Conservation (phyloP, 306 rosid species). For the Abrus pulchellus region DNA sequence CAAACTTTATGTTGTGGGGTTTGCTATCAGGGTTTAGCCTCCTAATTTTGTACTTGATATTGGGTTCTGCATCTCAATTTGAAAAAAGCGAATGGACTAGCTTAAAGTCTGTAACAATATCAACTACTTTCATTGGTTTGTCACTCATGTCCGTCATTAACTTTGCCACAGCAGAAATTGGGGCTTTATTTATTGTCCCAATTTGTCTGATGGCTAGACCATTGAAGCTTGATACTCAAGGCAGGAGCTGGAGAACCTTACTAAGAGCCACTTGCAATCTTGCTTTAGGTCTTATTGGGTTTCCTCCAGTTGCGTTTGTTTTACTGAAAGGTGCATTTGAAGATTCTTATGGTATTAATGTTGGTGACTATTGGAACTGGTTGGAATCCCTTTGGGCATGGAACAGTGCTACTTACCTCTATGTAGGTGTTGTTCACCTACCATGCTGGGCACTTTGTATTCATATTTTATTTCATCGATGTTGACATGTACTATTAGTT, state of each 20-base stretch:
- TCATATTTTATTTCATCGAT: conserved; percentile 72
- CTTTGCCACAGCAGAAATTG: conserved; percentile 93
- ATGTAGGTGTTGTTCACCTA: conserved; percentile 77
- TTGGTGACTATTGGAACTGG: conserved; percentile 90
- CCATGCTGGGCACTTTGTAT: conserved; percentile 93
- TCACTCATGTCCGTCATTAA: conserved; percentile 93
- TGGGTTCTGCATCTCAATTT: conserved; percentile 63
- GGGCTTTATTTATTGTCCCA: conserved; percentile 82
- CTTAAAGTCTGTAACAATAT: conserved; percentile 85
- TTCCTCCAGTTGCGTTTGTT: conserved; percentile 76
- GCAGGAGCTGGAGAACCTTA: conserved; percentile 57
- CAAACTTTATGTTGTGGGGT: conserved; percentile 68
- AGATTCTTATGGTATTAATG: conserved; percentile 51
- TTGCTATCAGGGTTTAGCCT: conserved; percentile 67
- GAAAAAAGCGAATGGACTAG: conserved; percentile 73
- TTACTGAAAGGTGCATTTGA: conserved; percentile 66
- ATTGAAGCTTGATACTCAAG: conserved; percentile 67
- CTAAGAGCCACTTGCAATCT: conserved; percentile 71
- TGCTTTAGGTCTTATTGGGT: conserved; percentile 67
- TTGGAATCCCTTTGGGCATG: conserved; percentile 93
- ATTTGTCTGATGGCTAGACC: conserved; percentile 88
- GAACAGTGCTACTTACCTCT: conserved; percentile 96
- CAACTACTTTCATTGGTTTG: conserved; percentile 78
- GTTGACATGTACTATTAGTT: conserved; percentile 61
- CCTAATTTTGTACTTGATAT: conserved; percentile 55